A percentile compares a stretch with the other conserved stretches of the same genome.
phyloP scores from a whole-genome alignment of 2,329 filamentous ascomycete genomes.

The Talaromyces pinophilus region DNA sequence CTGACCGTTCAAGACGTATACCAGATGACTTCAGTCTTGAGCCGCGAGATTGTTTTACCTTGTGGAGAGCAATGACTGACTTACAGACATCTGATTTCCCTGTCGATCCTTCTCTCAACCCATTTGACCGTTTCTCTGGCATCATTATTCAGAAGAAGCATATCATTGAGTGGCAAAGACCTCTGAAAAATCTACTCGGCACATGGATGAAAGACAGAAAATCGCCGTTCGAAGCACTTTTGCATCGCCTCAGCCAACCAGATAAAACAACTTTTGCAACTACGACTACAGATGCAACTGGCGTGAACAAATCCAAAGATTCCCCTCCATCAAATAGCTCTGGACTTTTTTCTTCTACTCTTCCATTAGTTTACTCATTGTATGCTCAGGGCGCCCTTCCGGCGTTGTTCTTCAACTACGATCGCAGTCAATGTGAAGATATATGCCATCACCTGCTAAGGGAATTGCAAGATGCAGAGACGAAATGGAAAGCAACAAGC shows the following conservation, averaged over 20 bases:
- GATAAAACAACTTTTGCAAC: not conserved
- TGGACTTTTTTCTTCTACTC: conserved; percentile 38
- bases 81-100: conserved; percentile 54
- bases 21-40: conserved; percentile 70
- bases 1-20: conserved; percentile 62
- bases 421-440: conserved; percentile 64
- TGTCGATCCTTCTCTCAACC: not conserved
- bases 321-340: not conserved
- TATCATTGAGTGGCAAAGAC: not conserved
- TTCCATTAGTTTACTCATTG: conserved; percentile 50
- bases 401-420: conserved; percentile 76
- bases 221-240: not conserved
- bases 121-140: conserved; percentile 43
- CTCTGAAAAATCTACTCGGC: not conserved
- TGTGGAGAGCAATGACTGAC: conserved; percentile 66
- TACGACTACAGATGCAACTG: not conserved
- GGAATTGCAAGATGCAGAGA: conserved; percentile 8
- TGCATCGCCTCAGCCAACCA: not conserved
- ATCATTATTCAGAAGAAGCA: conserved; percentile 57
- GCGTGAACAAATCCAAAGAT: not conserved
- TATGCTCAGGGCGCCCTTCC: conserved; percentile 67
- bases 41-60: conserved; percentile 66
- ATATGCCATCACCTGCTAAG: conserved; percentile 36
- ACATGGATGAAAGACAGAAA: not conserved
- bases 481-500: conserved; percentile 5